Evolutionary conservation across 345 rosid species (phyloP).

Genomic region (Microthlaspi erraticum): DNA sequence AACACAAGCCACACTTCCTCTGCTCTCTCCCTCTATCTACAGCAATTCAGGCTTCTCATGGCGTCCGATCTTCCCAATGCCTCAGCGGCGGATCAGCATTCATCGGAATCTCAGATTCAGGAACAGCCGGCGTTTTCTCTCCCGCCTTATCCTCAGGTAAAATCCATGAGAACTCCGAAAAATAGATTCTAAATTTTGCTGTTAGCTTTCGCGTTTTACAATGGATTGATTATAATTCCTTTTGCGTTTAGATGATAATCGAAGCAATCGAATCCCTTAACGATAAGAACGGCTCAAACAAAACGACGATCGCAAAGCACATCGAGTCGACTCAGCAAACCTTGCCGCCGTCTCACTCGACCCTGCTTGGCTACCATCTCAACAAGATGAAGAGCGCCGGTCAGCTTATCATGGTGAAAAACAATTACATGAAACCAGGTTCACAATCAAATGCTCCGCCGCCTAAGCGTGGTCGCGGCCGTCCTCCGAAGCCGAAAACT

Average conservation of each 20-base stretch:
- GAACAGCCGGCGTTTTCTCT: constrained; percentile 27
- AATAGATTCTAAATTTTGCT: not conserved
- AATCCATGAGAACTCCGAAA: not conserved
- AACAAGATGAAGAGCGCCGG: constrained; percentile 67
- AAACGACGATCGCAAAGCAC: constrained; percentile 60
- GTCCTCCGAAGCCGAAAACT: constrained; percentile 72
- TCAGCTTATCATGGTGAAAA: constrained; percentile 63
- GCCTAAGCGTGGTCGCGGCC: constrained; percentile 83
- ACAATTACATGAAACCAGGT: constrained; percentile 76
- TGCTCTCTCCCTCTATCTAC: constrained; percentile 14
- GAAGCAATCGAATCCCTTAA: constrained; percentile 66
- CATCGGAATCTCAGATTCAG: constrained; percentile 8
- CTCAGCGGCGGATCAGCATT: constrained; percentile 6
- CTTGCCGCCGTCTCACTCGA: constrained; percentile 61
- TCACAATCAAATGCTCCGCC: constrained; percentile 79
- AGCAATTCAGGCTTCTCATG: constrained; percentile 22
- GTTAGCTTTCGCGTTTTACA: not conserved
- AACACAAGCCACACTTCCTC: not conserved
- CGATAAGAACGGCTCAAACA: constrained; percentile 60
- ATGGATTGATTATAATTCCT: not conserved
- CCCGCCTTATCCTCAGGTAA: constrained; percentile 49
- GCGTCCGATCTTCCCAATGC: constrained; percentile 32
- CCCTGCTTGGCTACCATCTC: constrained; percentile 67
- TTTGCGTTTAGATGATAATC: constrained; percentile 59
- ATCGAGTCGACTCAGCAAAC: constrained; percentile 62